phyloP scores from a whole-genome alignment of 768 basidiomycete species.

The Russula abietina region DNA sequence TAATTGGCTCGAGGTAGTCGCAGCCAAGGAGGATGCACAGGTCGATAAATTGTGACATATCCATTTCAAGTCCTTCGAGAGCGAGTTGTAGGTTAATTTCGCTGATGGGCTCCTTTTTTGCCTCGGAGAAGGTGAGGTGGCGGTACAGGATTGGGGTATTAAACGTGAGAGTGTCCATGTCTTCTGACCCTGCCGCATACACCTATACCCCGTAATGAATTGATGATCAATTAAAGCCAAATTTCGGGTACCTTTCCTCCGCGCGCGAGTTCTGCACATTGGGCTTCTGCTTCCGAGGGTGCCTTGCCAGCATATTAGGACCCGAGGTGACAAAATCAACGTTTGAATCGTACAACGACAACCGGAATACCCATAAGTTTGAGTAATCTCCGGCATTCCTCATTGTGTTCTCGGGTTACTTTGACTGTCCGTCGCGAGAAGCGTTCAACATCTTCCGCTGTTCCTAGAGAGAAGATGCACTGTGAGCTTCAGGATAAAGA shows the following conservation, averaged over 20 bases:
- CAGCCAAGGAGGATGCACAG: slow-evolving; percentile 95
- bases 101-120: slow-evolving; percentile 92
- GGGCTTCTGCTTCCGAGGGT: slow-evolving; percentile 97
- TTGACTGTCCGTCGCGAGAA: slow-evolving; percentile 88
- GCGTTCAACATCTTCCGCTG: slow-evolving; percentile 86
- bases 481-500: not conserved
- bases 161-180: slow-evolving; percentile 99
- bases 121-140: slow-evolving; percentile 96
- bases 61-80: slow-evolving; percentile 85
- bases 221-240: not conserved
- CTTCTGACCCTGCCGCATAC: slow-evolving; percentile 96
- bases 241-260: slow-evolving; percentile 67
- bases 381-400: slow-evolving; percentile 84
- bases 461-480: slow-evolving; percentile 40
- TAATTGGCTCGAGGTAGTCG: slow-evolving; percentile 98
- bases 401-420: slow-evolving; percentile 94
- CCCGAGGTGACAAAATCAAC: not conserved
- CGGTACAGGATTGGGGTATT: slow-evolving; percentile 85
- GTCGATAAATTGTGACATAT: slow-evolving; percentile 96
- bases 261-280: slow-evolving; percentile 96
- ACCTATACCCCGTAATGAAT: slow-evolving; percentile 47
- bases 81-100: slow-evolving; percentile 82
- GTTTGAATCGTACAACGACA: slow-evolving; percentile 60
- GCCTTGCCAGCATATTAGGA: slow-evolving; percentile 47
- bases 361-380: slow-evolving; percentile 96